Conservation (phyloP, 805 yeast species). For the Kluyveromyces nonfermentans region DNA sequence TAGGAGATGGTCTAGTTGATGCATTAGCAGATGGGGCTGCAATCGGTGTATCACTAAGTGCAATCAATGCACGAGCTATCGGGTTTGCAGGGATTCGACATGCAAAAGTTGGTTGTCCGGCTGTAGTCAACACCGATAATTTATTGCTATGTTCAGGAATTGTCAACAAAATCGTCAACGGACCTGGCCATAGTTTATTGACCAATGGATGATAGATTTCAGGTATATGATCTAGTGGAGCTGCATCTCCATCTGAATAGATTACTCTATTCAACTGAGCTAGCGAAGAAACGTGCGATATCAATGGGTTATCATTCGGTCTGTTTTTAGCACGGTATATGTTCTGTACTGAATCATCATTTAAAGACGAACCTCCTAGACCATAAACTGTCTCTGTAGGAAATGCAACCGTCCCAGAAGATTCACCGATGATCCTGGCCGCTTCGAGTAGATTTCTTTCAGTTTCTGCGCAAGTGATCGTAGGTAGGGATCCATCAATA, state of each 20-base stretch:
- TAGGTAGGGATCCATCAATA: constrained; percentile 33
- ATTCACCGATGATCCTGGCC: constrained; percentile 40
- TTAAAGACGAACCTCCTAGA: constrained; percentile 77
- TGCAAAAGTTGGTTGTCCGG: constrained; percentile 83
- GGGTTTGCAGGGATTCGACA: constrained; percentile 83
- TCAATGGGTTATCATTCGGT: constrained; percentile 92
- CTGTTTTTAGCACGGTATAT: constrained; percentile 86
- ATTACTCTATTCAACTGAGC: constrained; percentile 60
- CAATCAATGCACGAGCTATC: constrained; percentile 83
- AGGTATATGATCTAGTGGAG: constrained; percentile 45
- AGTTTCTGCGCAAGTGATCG: constrained; percentile 45
- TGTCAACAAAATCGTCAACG: constrained; percentile 79
- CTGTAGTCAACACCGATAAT: constrained; percentile 71
- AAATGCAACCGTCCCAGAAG: constrained; percentile 69
- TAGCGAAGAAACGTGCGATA: constrained; percentile 75
- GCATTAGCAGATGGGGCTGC: constrained; percentile 99
- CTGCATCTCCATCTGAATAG: constrained; percentile 26
- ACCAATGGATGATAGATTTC: constrained; percentile 54
- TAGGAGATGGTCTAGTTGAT: constrained; percentile 91
- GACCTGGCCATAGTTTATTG: constrained; percentile 89
- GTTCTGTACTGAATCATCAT: constrained; percentile 59
- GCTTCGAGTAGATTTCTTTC: constrained; percentile 46
- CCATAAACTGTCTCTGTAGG: constrained; percentile 99
- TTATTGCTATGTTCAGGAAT: constrained; percentile 35
- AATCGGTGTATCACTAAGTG: constrained; percentile 73